Percentiles rank a stretch among this genome's conserved stretches.
Conservation (phyloP, 306 rosid genomes). For the Trichosanthes truncata region DNA sequence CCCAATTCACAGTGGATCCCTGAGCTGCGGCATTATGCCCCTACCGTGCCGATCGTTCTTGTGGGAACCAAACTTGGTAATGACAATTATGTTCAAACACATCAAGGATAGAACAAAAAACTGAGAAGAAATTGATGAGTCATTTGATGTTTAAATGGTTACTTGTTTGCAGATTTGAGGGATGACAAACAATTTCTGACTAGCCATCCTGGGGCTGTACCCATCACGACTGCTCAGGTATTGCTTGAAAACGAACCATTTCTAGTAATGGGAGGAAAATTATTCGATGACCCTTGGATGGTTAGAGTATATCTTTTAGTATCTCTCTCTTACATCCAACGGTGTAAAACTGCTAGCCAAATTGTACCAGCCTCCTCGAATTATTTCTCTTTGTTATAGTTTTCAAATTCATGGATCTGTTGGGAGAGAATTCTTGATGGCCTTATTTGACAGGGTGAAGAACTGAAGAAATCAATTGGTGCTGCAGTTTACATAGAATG, state of each 20-base stretch:
- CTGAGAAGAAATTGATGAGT: background rate
- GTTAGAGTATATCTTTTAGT: too few relatives aligned
- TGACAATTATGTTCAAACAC: background rate
- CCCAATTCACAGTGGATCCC: slow-evolving; percentile 32
- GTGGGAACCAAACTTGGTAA: slow-evolving; percentile 49
- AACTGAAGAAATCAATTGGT: slow-evolving; percentile 84
- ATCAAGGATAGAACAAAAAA: background rate
- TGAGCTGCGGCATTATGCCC: slow-evolving; percentile 43
- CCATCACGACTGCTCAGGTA: slow-evolving; percentile 37
- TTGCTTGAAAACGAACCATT: background rate
- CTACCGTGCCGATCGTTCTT: slow-evolving; percentile 42
- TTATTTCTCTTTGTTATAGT: background rate
- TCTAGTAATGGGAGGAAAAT: background rate
- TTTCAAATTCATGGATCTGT: background rate
- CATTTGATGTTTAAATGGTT: background rate
- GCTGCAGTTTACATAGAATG: slow-evolving; percentile 86
- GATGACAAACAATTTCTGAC: slow-evolving; percentile 33
- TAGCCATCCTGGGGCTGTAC: slow-evolving; percentile 36
- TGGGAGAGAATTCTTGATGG: background rate
- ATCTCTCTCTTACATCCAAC: too few relatives aligned
- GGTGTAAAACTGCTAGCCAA: too few relatives aligned
- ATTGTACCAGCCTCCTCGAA: background rate
- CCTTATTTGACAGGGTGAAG: slow-evolving; percentile 62
- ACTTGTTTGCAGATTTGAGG: slow-evolving; percentile 27
- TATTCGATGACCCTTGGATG: too few relatives aligned